Evolutionary conservation across 495 filamentous ascomycete genomes (phyloP), one percentile per base, ranked within the genome.

Genomic region (Parmelia sp.): DNA sequence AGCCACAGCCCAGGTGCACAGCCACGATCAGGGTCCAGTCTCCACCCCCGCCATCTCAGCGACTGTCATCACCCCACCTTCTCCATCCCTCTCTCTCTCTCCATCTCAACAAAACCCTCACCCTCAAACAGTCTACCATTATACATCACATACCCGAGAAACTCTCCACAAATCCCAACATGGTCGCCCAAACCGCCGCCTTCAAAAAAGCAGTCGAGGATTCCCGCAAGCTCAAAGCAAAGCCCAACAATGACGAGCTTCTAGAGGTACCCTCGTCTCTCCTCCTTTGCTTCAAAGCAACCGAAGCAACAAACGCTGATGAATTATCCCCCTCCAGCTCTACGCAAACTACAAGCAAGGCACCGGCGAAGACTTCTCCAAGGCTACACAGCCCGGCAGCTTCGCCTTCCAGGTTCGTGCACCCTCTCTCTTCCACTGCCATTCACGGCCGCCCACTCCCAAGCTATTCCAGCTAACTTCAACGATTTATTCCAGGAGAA

Each of bases 271-370:
- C 35, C 23, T 37, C 11, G 44, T 40, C 25, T n/a, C 37, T 15
- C 33, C 8, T 57, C 37, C 45, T 57, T 25, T 60, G 35, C 29
- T 15, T 33, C 17, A 53, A 37, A 31, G 29, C 21, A 49, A n/a
- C 10, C 0, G n/a, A 12, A 27, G 4, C 1, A 23, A 12, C 14
- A 45, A 49, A 64, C 21, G 51, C 62, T 61, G 19, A 60, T 42
- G 59, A 12, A 53, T 21, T 36, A 9, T 0, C 9, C 23, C 15
- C 47, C 19, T 15, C 0, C 69, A 87, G 79, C 73, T 85, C 56
- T 88, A 87, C 73, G 80, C 74, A 62, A 77, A 82, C 69, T 87
- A 78, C 79, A 88, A 88, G 77, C 74, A 79, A 72, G 76, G 75
- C 33, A 77, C 71, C 44, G 82, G 84, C 67, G 71, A 71, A 15